Base-by-base conservation (phyloP, 805 yeast genomes). In the Ogataea zsoltii region DNA sequence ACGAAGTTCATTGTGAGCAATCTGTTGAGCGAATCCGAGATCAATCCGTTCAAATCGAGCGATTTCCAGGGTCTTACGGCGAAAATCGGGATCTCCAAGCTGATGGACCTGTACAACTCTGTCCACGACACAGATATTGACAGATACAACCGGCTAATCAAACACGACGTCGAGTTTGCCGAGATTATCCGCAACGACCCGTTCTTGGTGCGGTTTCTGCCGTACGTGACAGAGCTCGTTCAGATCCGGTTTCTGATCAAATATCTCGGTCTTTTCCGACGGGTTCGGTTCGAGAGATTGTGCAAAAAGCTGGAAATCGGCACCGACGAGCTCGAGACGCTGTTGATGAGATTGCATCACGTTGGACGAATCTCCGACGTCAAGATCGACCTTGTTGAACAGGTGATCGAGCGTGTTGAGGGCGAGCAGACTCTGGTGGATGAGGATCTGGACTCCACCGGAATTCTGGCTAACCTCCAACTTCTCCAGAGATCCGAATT, bases 11-110 rank as follows among this genome's bases (percentile, higher is more conserved):
- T 83, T 2, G 57, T 88, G 16, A 76, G 83, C 19, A 77, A 85
- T 4, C 65, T 85, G 40, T 67, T 88, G 35, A 72, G 80, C n/a
- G 83, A 82, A 44, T 80, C 75, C 35, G 83, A 79, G 50, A 77
- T 85, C 43, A 81, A 83, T 55, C 88, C 88, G 2, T 84, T 85
- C 55, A 85, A 82, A 50, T 78, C 88, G 0, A 86, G 81, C 56
- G 92, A 85, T 61, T 82, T 87, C 42, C 68, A 66, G 45, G 66
- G 68, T 7, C 64, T 65, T 42, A 33, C 57, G 9, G 55, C 56
- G 31, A 16, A 50, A 2, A 41, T 49, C 6, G 48, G 46, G 4
- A 50, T 65, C 26, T 42, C 50, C 21, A 40, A 40, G 19, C 42
- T 66, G 29, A 55, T 65, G 59, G 47, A 56, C 16, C 17, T 66